Percentiles rank a stretch among this genome's conserved stretches.
These are phyloP conservation scores for Colletotrichum tropicale DNA, from an alignment of 2,329 filamentous ascomycete genomes.

Conservation along the genomic window DNA sequence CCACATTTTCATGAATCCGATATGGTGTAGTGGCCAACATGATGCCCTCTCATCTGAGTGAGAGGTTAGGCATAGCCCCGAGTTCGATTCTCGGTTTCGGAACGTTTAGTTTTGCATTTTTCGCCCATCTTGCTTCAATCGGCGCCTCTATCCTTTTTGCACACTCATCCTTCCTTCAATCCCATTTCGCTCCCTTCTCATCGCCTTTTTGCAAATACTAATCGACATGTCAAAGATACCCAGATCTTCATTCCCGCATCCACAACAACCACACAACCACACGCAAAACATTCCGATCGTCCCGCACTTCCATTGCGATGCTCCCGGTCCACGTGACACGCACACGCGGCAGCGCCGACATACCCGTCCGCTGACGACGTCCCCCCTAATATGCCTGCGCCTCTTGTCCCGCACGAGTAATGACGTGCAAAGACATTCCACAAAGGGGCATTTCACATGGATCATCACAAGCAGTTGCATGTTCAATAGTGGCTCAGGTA, in stretches of 20 bases:
- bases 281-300: not conserved
- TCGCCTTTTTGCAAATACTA: too few relatives aligned
- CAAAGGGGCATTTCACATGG: not conserved
- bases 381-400: not conserved
- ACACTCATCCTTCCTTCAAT: too few relatives aligned
- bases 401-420: not conserved
- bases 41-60: not conserved
- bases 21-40: slow-evolving; percentile 12
- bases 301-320: not conserved
- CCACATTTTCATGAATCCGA: not conserved
- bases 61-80: not conserved
- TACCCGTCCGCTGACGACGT: not conserved
- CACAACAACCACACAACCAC: not conserved
- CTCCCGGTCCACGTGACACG: not conserved
- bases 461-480: not conserved
- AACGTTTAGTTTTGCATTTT: not conserved
- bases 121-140: not conserved
- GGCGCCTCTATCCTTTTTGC: too few relatives aligned
- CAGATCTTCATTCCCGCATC: not conserved
- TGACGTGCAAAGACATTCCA: not conserved
- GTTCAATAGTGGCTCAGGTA: not conserved
- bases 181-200: too few relatives aligned
- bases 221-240: not conserved
- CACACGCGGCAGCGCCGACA: not conserved
- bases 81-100: slow-evolving; percentile 8